These are phyloP conservation scores for Saposhnikovia divaricata DNA, from an alignment of 129 eudicot genomes.

Conservation along the genomic window DNA sequence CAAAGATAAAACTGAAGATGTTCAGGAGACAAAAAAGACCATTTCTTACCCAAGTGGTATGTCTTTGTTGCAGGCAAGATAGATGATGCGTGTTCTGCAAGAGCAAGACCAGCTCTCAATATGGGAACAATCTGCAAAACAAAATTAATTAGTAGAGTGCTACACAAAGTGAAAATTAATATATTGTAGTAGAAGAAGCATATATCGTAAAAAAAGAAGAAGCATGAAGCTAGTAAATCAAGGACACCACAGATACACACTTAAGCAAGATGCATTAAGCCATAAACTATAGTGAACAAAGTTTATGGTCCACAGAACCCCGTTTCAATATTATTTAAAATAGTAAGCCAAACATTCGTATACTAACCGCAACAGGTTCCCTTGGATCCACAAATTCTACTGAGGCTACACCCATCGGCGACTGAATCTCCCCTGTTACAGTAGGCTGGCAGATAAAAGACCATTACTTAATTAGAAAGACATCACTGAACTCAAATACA, in stretches of 20 bases:
- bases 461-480: not conserved
- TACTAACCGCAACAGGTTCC: conserved; percentile 87
- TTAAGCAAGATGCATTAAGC: not conserved
- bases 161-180: not conserved
- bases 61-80: conserved; percentile 84
- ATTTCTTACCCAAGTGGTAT: conserved; percentile 69
- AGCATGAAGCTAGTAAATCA: not conserved
- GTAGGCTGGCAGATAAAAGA: conserved; percentile 53
- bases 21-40: not conserved
- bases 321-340: not conserved
- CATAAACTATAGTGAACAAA: not conserved
- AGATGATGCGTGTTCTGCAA: conserved; percentile 85
- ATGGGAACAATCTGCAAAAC: conserved; percentile 78
- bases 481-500: not conserved
- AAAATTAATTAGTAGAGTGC: not conserved
- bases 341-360: not conserved
- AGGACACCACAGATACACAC: not conserved
- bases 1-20: not conserved
- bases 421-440: conserved; percentile 73
- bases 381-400: conserved; percentile 93
- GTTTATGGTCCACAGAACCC: not conserved
- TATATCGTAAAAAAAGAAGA: not conserved
- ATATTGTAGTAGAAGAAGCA: not conserved
- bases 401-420: conserved; percentile 79
- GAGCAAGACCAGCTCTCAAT: conserved; percentile 98